phyloP scores from a whole-genome alignment of 1,284 basidiomycete species.

The Hemileia vastatrix region DNA sequence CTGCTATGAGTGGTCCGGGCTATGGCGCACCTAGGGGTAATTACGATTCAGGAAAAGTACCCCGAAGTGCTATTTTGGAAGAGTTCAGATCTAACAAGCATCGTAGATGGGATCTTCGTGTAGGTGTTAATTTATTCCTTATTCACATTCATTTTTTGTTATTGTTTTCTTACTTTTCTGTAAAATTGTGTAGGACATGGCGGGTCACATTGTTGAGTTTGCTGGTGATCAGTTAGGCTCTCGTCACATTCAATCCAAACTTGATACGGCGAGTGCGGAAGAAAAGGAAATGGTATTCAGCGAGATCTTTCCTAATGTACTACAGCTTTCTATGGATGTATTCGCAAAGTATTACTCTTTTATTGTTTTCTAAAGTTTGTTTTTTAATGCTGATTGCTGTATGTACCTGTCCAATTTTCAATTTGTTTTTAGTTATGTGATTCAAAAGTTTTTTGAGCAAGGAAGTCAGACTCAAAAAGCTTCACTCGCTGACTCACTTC shows the following conservation, averaged over 20 bases:
- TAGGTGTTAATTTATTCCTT: constrained; percentile 43
- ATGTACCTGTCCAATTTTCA: constrained; percentile 3
- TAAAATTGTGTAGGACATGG: constrained; percentile 62
- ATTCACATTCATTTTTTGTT: not conserved
- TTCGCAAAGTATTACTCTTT: constrained; percentile 84
- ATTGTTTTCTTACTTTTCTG: constrained; percentile 1
- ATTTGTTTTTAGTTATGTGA: constrained; percentile 53
- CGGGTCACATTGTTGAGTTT: constrained; percentile 80
- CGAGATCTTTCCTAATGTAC: constrained; percentile 73
- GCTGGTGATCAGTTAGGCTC: constrained; percentile 80
- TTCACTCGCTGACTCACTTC: constrained; percentile 63
- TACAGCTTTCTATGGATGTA: constrained; percentile 80
- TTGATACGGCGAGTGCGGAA: constrained; percentile 53
- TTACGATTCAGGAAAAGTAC: constrained; percentile 13
- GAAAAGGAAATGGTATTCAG: constrained; percentile 58
- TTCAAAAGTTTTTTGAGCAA: constrained; percentile 90
- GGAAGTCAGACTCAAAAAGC: constrained; percentile 68
- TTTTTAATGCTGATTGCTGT: not conserved
- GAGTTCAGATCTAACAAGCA: constrained; percentile 73
- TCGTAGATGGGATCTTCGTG: constrained; percentile 68
- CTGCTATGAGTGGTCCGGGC: not conserved
- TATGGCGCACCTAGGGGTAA: constrained; percentile 7
- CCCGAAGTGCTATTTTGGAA: constrained; percentile 62
- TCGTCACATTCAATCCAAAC: constrained; percentile 51
- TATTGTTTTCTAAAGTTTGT: constrained; percentile 1